Base-by-base conservation (phyloP, 2,329 filamentous ascomycete species). In the Diaporthe sp. region DNA sequence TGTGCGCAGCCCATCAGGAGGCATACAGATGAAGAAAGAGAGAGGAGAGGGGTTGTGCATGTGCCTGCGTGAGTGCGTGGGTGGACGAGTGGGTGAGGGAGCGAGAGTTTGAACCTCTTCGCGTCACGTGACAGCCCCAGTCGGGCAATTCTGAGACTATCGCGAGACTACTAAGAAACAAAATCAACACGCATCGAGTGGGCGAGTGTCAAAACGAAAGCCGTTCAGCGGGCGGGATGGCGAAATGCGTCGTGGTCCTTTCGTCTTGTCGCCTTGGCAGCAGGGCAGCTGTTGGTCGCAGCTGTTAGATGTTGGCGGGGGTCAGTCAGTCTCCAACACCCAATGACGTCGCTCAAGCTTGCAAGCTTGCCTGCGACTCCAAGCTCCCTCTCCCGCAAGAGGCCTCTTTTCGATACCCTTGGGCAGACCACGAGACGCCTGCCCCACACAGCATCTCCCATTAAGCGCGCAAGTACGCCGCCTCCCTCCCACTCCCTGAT, bases 261-360 rank as follows among this genome's bases (percentile, higher is more conserved):
- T 53, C 15, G 46, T 69, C 65, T 69, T 42, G 49, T 55, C 46
- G 49, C 15, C 65, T 69, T 69, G 65, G 65, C 65, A 69, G 62
- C 44, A 13, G 25, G 25, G 61, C 31, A 51, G 46, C 49, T 55
- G 65, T 55, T 55, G 34, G 65, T 13, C 31, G 34, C 28, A 67
- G 62, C 31, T 39, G 65, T 68, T 68, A 37, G 65, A 68, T 17
- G 34, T 68, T 53, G 65, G 65, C 65, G 46, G 65, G 65, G 65
- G 49, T n/a, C 25, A 31, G 62, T 39, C 10, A 37, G 62, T 68
- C 65, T 37, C 22, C 58, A 73, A 55, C 31, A 42, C 39, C 65
- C 73, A 75, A 75, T 75, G 73, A 72, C 73, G 73, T 75, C 58
- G 73, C 73, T 71, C 55, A 53, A 46, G 65, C 53, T 61, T 51